Evolutionary conservation across 2,329 filamentous ascomycete genomes (phyloP).

Genomic region (Fusarium clavum): DNA sequence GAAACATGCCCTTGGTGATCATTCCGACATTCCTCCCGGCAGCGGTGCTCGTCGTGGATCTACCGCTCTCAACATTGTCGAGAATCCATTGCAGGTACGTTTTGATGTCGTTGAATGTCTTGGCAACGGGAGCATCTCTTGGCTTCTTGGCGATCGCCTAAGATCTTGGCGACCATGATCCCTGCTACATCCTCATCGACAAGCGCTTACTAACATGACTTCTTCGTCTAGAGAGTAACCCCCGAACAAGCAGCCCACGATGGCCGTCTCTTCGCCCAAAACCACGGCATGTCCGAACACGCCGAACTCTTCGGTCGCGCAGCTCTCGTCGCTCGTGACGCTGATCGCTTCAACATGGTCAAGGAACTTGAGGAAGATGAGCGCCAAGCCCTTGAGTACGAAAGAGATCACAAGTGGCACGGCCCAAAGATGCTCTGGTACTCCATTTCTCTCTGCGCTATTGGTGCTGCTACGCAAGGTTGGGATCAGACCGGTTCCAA

Average conservation of each 20-base stretch:
- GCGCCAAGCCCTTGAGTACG: slow-evolving; percentile 51
- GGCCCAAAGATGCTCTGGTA: slow-evolving; percentile 58
- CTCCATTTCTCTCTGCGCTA: slow-evolving; percentile 64
- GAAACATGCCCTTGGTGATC: neutral
- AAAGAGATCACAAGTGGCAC: slow-evolving; percentile 70
- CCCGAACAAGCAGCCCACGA: slow-evolving; percentile 48
- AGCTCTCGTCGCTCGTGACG: slow-evolving; percentile 52
- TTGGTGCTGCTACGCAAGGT: slow-evolving; percentile 68
- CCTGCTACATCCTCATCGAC: neutral
- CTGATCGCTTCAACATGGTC: slow-evolving; percentile 42
- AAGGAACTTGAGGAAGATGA: slow-evolving; percentile 49
- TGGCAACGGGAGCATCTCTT: neutral
- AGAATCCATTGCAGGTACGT: slow-evolving; percentile 27
- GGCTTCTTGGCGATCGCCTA: neutral
- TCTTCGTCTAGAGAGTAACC: slow-evolving; percentile 40
- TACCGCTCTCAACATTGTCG: slow-evolving; percentile 23
- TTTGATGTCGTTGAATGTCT: neutral
- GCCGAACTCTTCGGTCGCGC: slow-evolving; percentile 56
- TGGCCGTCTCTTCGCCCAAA: slow-evolving; percentile 63
- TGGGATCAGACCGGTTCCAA: slow-evolving; percentile 75
- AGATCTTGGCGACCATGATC: neutral
- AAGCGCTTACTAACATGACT: neutral
- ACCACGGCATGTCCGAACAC: slow-evolving; percentile 61
- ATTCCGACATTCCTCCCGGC: neutral
- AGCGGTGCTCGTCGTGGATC: slow-evolving; percentile 12